Evolutionary conservation across 2,329 filamentous ascomycete genomes (phyloP).

Genomic region (Fusarium sublunatum): DNA sequence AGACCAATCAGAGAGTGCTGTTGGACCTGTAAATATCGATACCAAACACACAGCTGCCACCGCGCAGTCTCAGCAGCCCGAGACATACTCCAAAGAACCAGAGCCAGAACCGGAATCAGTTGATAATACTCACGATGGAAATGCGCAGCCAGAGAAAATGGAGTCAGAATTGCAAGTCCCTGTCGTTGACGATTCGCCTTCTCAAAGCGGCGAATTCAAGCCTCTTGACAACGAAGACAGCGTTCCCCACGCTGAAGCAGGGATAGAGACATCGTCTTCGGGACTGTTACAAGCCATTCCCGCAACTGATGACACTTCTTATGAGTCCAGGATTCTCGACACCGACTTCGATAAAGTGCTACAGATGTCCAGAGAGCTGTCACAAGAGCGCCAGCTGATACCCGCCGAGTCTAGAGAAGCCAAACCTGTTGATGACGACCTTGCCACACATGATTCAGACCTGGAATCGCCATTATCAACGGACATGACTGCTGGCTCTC

Average conservation of each 20-base stretch:
- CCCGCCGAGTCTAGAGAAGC: background rate
- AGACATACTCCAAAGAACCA: constrained; percentile 10
- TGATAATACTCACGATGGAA: constrained; percentile 21
- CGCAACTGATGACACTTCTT: background rate
- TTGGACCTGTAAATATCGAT: constrained; percentile 18
- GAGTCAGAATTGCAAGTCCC: constrained; percentile 16
- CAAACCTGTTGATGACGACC: background rate
- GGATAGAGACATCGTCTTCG: constrained; percentile 1
- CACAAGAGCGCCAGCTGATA: background rate
- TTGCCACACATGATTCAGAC: background rate
- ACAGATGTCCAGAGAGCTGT: constrained; percentile 19
- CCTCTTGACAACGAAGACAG: constrained; percentile 3
- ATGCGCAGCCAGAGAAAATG: constrained; percentile 26
- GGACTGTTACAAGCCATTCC: constrained; percentile 16
- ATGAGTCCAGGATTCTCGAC: constrained; percentile 21
- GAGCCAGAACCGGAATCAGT: constrained; percentile 5
- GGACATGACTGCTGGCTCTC: background rate
- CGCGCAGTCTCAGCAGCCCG: constrained; percentile 18
- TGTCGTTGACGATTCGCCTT: background rate
- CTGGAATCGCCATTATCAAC: too few species aligned
- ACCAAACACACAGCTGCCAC: constrained; percentile 10
- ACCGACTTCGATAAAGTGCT: constrained; percentile 27
- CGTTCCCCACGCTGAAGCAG: constrained; percentile 3
- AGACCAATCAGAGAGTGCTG: constrained; percentile 28
- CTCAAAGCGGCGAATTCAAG: background rate